phyloP scores from a whole-genome alignment of 495 filamentous ascomycete genomes.

The Xylaria flabelliformis region DNA sequence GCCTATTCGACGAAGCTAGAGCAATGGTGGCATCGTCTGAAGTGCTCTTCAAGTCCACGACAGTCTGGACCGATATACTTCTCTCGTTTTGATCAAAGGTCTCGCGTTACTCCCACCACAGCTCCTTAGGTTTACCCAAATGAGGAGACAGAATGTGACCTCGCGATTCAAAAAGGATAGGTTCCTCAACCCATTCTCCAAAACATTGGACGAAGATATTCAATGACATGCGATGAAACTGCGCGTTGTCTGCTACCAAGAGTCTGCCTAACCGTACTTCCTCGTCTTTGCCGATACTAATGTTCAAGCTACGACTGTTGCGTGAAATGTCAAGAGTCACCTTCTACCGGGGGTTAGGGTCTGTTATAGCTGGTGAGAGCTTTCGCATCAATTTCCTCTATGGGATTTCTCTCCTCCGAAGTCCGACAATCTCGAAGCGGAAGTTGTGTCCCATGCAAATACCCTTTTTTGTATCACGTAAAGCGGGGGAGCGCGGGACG shows the following conservation, averaged over 20 bases:
- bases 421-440: neutral
- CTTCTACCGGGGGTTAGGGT: neutral
- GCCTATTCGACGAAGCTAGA: neutral
- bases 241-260: neutral
- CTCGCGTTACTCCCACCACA: neutral
- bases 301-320: neutral
- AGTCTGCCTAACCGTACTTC: neutral
- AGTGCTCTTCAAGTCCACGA: neutral
- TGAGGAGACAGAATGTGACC: neutral
- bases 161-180: neutral
- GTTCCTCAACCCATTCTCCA: neutral
- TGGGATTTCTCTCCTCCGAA: neutral
- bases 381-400: neutral
- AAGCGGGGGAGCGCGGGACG: neutral
- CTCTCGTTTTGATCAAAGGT: neutral
- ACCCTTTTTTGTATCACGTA: neutral
- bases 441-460: neutral
- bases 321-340: neutral
- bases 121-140: neutral
- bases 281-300: neutral
- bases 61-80: neutral
- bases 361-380: neutral
- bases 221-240: constrained; percentile 10
- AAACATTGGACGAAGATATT: neutral
- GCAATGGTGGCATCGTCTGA: neutral